These are phyloP conservation scores for Hansenula anomala DNA, from an alignment of 1,139 yeast genomes.

Conservation along the genomic window DNA sequence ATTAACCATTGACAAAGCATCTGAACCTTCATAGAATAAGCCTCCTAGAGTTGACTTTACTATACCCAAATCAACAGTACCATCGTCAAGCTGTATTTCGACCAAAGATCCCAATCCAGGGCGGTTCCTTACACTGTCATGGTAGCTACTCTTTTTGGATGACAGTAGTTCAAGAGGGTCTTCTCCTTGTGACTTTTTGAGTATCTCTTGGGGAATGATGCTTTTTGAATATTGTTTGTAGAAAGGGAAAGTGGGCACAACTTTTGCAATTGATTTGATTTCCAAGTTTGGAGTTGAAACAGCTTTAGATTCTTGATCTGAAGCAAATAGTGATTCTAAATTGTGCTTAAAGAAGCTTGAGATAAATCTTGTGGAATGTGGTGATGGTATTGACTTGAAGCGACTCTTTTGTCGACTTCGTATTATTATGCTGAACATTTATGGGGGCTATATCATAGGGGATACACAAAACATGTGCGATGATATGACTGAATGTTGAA, in stretches of 20 bases:
- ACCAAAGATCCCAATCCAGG: constrained; percentile 9
- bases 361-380: background rate
- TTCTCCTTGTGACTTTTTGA: background rate
- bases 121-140: background rate
- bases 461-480: background rate
- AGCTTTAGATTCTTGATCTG: background rate
- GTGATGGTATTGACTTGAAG: background rate
- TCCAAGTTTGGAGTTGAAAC: background rate
- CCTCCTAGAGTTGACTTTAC: constrained; percentile 4
- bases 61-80: constrained; percentile 4
- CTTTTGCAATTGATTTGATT: background rate
- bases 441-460: too few relatives aligned
- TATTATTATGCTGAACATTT: background rate
- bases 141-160: background rate
- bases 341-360: background rate
- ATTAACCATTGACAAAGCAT: background rate
- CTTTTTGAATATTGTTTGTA: background rate
- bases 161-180: background rate
- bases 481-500: too few relatives aligned
- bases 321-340: background rate
- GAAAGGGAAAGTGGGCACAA: background rate
- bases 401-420: background rate
- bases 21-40: background rate
- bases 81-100: constrained; percentile 2
- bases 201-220: background rate